Evolutionary conservation across 495 filamentous ascomycete species (phyloP), one percentile per base, ranked within the genome.

Genomic region (Daldinia decipiens): DNA sequence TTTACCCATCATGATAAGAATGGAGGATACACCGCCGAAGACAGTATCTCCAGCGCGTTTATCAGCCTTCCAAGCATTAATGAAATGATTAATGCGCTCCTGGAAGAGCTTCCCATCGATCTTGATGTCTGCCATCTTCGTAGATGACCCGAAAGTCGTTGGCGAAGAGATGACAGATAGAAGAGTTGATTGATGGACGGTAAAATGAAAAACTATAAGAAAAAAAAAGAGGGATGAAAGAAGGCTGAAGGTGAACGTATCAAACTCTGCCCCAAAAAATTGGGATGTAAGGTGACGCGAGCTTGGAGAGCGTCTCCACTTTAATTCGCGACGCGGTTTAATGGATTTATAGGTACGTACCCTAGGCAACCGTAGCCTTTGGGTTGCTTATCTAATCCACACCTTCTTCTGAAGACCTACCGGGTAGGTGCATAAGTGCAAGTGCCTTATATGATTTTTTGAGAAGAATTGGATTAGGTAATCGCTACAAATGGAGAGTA

Each of bases 61-160:
- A 84, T 98, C 93, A 70, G 90, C 85, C 85, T 97, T 98, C 95
- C 96, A 99, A 85, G 92, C 89, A 73, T 90, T 87, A 76, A 93
- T 83, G 72, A 99, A 90, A 76, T 89, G 90, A 59, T 91, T 90
- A 55, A 98, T 86, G 77, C 94, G 95, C 82, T 92, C 93, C 79
- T 96, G 94, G 82, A 99, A 99, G 76, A 87, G 82, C 77, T 88
- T 89, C 81, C 91, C 92, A 83, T 98, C 94, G 82, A 99, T 97
- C 77, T 91, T 91, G 82, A 98, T 88, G 66, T 87, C 85, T 65
- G 82, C 83, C 86, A 88, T 88, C 74, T 75, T 83, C 77, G 55
- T 68, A 72, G 78, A 72, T 75, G 62, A 67, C 67, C 61, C 67
- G 52, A 64, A 57, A 67, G 67, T 61, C 59, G 66, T 31, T 24